A percentile compares a stretch with the other conserved stretches of the same genome.
Evolutionary conservation across 208 protist species (phyloP).

Genomic region (Leishmania gerbilli): DNA sequence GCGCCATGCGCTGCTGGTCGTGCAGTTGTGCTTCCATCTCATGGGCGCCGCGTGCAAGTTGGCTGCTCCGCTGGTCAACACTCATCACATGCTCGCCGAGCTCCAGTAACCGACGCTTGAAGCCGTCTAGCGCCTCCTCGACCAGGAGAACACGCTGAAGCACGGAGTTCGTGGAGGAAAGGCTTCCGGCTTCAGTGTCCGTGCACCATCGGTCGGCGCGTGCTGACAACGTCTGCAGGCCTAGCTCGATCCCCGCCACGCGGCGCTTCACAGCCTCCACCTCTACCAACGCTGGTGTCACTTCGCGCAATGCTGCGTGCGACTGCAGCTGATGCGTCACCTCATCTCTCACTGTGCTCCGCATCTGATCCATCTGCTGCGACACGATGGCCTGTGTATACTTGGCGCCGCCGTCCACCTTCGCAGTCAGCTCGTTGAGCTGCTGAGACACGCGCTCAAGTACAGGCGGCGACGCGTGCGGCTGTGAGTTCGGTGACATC

Average conservation of each 20-base stretch:
- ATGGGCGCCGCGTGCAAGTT: conserved; percentile 5
- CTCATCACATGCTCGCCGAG: conserved; percentile 16
- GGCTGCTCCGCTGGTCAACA: conserved; percentile 26
- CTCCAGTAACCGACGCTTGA: conserved; percentile 33
- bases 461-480: background rate
- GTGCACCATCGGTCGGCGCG: conserved; percentile 6
- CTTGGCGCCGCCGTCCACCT: conserved; percentile 31
- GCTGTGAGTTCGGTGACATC: background rate
- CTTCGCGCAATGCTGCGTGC: conserved; percentile 22
- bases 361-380: conserved; percentile 30
- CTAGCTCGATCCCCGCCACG: conserved; percentile 38
- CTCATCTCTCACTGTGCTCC: conserved; percentile 26
- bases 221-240: conserved; percentile 13
- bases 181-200: background rate
- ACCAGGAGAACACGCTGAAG: conserved; percentile 20
- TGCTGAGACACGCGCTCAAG: conserved; percentile 31
- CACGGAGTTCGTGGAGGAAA: background rate
- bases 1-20: conserved; percentile 21
- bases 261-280: conserved; percentile 57
- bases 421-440: conserved; percentile 30
- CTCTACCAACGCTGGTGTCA: conserved; percentile 42
- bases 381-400: conserved; percentile 25
- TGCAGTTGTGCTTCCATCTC: conserved; percentile 22
- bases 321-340: conserved; percentile 25
- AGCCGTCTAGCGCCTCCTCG: conserved; percentile 21